Evolutionary conservation across 306 rosid genomes (phyloP), one percentile per base, ranked within the genome.

Genomic region (Arachis stenosperma): DNA sequence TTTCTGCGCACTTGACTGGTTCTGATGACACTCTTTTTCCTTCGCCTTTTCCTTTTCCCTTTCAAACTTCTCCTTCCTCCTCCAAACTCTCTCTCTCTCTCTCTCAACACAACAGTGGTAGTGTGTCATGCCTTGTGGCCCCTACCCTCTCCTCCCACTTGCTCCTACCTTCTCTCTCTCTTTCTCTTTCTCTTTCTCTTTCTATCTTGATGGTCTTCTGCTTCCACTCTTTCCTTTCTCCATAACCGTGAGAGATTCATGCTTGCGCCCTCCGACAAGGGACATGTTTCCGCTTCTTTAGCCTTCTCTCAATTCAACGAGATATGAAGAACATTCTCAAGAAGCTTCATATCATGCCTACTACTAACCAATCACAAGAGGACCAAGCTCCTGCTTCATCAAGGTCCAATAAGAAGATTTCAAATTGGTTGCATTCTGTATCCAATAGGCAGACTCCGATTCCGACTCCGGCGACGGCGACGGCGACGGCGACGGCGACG

Each of bases 321-420:
- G 86, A 50, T 74, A 94, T 94, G 99, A 94, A 91, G 90, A 91
- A 91, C 89, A 84, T 94, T 73, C 87, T 94, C 58, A 91, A 91
- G 90, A 94, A 91, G 88, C 92, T 91, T 40, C 97, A 94, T 69
- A 89, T 91, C 79, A 81, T 89, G 97, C 81, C 37, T 33, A 33
- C 37, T 33, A 33, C 97, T 65, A 81, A 81, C 71, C 96, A 84
- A 81, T 84, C 95, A 9, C 95, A 88, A 63, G 91, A 79, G 51
- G 79, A 80, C 40, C 86, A 81, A 65, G 92, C 91, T 75, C 84
- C 90, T 72, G 68, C 84, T 81, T 60, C 95, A 61, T 88, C 96
- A 57, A 89, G 72, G 75, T 82, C 81, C 67, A 94, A 86, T 14
- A 91, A 88, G 65, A 86, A 75, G 84, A 77, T 74, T 70, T 89